Conservation (phyloP, 2,329 filamentous ascomycete genomes). For the Lasiodiplodia citricola region DNA sequence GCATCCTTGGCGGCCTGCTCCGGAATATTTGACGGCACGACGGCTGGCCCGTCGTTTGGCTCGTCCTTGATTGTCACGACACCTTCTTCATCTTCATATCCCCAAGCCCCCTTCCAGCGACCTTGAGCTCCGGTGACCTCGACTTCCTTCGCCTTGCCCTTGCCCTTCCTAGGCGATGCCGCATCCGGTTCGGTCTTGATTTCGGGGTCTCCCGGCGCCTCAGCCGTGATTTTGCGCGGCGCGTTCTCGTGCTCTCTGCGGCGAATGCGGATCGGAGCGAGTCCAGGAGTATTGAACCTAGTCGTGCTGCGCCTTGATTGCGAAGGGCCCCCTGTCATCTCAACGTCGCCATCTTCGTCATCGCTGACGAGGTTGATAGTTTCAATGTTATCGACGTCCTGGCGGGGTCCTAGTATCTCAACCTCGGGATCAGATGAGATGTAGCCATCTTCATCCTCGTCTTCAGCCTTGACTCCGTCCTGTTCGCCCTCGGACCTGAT, state of each 20-base stretch:
- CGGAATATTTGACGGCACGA: constrained; percentile 33
- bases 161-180: constrained; percentile 38
- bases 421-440: constrained; percentile 58
- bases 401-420: constrained; percentile 53
- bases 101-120: constrained; percentile 52
- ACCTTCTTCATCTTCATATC: constrained; percentile 46
- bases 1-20: constrained; percentile 32
- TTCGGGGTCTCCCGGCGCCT: constrained; percentile 54
- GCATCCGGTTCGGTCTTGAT: constrained; percentile 38
- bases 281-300: constrained; percentile 32
- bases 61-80: constrained; percentile 59
- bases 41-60: constrained; percentile 55
- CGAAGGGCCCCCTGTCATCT: constrained; percentile 34
- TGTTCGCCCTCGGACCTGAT: constrained; percentile 28
- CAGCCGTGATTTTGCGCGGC: constrained; percentile 59
- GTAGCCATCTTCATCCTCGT: constrained; percentile 45
- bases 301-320: constrained; percentile 17
- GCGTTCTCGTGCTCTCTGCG: constrained; percentile 62
- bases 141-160: constrained; percentile 50
- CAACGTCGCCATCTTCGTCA: constrained; percentile 49
- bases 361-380: constrained; percentile 60
- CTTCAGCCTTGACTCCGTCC: constrained; percentile 38
- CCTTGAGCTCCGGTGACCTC: constrained; percentile 50
- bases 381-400: constrained; percentile 62
- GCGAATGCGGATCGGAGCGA: constrained; percentile 61